A percentile compares a stretch with the other conserved stretches of the same genome.
These are phyloP conservation scores for Cercospora sp. DNA, from an alignment of 2,329 filamentous ascomycete genomes.

Conservation along the genomic window DNA sequence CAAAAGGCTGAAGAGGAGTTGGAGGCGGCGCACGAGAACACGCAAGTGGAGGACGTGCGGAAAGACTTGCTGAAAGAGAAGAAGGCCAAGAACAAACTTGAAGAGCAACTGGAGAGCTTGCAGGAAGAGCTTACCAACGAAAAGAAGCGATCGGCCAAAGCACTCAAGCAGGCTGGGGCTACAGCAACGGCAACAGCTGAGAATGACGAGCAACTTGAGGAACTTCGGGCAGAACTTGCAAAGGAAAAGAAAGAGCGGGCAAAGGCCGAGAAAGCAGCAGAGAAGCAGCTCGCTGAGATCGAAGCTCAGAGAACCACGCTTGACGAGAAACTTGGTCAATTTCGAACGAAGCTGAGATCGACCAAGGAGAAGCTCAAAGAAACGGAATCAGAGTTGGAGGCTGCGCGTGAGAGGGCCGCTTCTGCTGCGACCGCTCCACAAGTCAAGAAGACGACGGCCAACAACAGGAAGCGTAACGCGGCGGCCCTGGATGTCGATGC, in stretches of 20 bases:
- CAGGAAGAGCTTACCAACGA: conserved; percentile 39
- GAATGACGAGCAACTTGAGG: conserved; percentile 47
- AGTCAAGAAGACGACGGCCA: conserved; percentile 39
- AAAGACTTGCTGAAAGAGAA: conserved; percentile 39
- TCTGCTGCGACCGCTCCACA: conserved; percentile 40
- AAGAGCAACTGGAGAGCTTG: conserved; percentile 41
- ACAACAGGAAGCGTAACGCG: conserved; percentile 46
- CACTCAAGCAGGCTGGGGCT: conserved; percentile 46
- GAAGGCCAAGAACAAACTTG: conserved; percentile 37
- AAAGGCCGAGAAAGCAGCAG: conserved; percentile 54
- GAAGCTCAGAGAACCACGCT: conserved; percentile 64
- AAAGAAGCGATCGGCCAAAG: conserved; percentile 40
- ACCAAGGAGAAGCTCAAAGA: conserved; percentile 74
- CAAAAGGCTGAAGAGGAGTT: conserved; percentile 40
- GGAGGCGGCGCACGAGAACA: conserved; percentile 42
- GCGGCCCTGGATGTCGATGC: conserved; percentile 50
- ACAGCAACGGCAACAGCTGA: conserved; percentile 44
- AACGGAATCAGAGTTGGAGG: conserved; percentile 54
- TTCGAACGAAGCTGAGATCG: conserved; percentile 68
- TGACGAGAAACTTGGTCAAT: conserved; percentile 69
- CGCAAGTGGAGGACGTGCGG: conserved; percentile 38
- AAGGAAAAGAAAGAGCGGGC: conserved; percentile 55
- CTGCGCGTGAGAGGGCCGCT: conserved; percentile 42
- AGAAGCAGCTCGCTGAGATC: conserved; percentile 61
- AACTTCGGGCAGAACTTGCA: conserved; percentile 53